Base-by-base conservation (phyloP, 2,329 filamentous ascomycete genomes). In the Talaromyces funiculosus region DNA sequence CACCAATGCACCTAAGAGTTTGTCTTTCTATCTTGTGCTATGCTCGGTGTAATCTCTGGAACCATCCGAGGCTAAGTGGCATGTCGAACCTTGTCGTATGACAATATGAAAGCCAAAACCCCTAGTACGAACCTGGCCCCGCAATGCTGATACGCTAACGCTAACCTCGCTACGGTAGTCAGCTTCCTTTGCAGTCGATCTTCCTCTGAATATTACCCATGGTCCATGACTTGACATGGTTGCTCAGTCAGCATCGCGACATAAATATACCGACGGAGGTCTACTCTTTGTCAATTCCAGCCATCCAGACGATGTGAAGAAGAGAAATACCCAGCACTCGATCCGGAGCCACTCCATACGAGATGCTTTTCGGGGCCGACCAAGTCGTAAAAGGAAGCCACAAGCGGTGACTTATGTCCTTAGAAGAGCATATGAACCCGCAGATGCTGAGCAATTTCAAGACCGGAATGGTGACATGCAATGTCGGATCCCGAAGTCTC, bases 321-420 rank as follows among this genome's bases (percentile, higher is more conserved):
- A 54, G 4, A 59, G 56, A 49, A 18, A 45, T 10, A 62, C 47
- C 7, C 62, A 64, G 37, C 62, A 59, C 24, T 53, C 59, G 14
- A 45, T 65, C 37, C 62, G 64, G 16, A 57, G 57, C 35, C 62
- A 61, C 22, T 61, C 64, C 14, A 64, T 65, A 54, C 58, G 62
- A 54, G 53, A 57, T 22, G 62, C 61, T 20, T 57, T 61, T 22
- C 49, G 53, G 22, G 43, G 60, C 35, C 64, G 62, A 4, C 62
- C 56, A 16, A 62, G 54, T 53, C 57, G 55, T n/a, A 47, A 31
- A 22, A 61, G 38, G 9, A 51, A 16, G 12, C 33, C 29, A 10
- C 54, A 35, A 20, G 47, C 53, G 24, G 8, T 64, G 24, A 65
- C 61, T 3, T 64, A 63, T 47, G 56, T 37, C 26, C 59, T 56